Base-by-base conservation (phyloP, 805 yeast genomes). In the Lipomyces lipofer region DNA sequence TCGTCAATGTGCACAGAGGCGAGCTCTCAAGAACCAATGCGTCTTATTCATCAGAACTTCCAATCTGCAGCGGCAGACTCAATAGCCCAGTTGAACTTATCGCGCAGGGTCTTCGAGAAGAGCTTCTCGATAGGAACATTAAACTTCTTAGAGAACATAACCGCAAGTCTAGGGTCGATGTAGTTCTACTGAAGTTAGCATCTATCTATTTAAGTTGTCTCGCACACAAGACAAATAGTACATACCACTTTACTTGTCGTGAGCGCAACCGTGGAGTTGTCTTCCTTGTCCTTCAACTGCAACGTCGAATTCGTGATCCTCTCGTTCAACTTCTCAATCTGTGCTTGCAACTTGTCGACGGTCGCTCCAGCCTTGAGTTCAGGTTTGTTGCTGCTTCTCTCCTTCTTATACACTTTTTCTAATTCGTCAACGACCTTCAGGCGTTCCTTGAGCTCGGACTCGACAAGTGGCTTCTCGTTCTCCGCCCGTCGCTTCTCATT, bases 31-130 rank as follows among this genome's bases (percentile, higher is more conserved):
- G n/a, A n/a, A n/a, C n/a, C n/a, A n/a, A n/a, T n/a, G n/a, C n/a
- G n/a, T n/a, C n/a, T n/a, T n/a, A n/a, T n/a, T n/a, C n/a, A n/a
- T n/a, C n/a, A 91, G 67, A 91, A 91, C 62, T 81, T 78, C 98
- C 98, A 91, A 64, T 88, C 73, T 62, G 81, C 89, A 68, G 86
- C 97, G 2, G 84, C 90, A 49, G 91, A 83, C 69, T 91, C 95
- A 49, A 92, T 85, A 28, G 98, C 98, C 98, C 98, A 92, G 44
- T 81, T 84, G 73, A 92, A 92, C 73, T 92, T 92, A 40, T 91
- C 97, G 58, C 97, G 75, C 51, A 92, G 74, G 0, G 98, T 88
- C 73, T 90, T 91, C 10, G 97, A 86, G 64, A 92, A 90, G 39
- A 92, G 75, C 71, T 88, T 91, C 70, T 92, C 97, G 51, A 92